Base-by-base conservation (phyloP, 768 basidiomycete species). In the Boletus barrowsii region DNA sequence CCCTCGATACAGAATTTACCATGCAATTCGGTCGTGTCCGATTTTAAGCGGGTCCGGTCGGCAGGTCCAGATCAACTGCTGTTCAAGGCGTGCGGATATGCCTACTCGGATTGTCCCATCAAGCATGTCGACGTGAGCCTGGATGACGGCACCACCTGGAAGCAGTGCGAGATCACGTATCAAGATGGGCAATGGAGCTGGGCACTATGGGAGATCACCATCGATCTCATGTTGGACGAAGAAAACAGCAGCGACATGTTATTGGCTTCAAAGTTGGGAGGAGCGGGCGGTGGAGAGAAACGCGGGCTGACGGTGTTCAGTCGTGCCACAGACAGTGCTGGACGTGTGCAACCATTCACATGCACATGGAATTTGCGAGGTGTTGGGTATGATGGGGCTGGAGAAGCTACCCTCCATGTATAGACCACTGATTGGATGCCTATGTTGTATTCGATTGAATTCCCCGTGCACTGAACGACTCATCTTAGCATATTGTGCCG, bases 181-280 rank as follows among this genome's bases (percentile, higher is more conserved):
- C 82, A 81, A 50, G 71, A 79, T 35, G 85, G 86, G 4, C 77
- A 66, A 57, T 88, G 86, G 86, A 87, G 87, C 61, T 90, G 88
- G 87, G 79, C 83, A 5, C 64, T 88, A 20, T 89, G 87, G 88
- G 82, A 86, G 62, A 73, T 65, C 4, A 71, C 75, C 45, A 13
- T 89, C 14, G 65, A 70, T 8, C 67, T 72, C 39, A 18, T 55
- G 48, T 30, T 54, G 53, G 66, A 63, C 47, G 59, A 62, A 26
- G 62, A 62, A 42, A 63, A 59, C 4, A 58, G 62, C 44, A 68
- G 58, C 22, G 49, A 10, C 3, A 51, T 48, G 44, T 17, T 46
- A 10, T 22, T 45, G 42, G 50, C 42, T 18, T 14, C 22, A 9
- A 30, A 55, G 17, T 17, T 37, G 51, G 22, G 32, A n/a, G 51